Evolutionary conservation across 163 green algal genomes (phyloP), one percentile per base, ranked within the genome.

Genomic region (Trebouxia gelatinosa): DNA sequence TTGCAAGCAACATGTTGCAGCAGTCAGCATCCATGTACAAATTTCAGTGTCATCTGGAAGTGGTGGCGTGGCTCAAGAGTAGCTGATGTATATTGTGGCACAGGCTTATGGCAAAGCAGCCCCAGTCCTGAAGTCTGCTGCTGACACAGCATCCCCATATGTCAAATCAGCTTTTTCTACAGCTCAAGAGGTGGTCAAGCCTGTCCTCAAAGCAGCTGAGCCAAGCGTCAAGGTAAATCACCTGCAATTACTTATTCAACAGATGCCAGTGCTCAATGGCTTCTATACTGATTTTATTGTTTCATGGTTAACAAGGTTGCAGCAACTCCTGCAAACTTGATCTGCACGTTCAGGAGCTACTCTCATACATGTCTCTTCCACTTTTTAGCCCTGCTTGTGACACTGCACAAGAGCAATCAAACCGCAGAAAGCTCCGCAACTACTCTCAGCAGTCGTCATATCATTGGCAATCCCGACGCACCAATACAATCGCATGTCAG

Each of bases 41-140:
- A n/a, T n/a, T n/a, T n/a, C n/a, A n/a, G n/a, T n/a, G n/a, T n/a
- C n/a, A n/a, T n/a, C n/a, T n/a, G n/a, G n/a, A n/a, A n/a, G n/a
- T n/a, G n/a, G n/a, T n/a, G n/a, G n/a, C n/a, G n/a, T n/a, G n/a
- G n/a, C n/a, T n/a, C n/a, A n/a, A n/a, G n/a, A n/a, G n/a, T n/a
- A n/a, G n/a, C n/a, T n/a, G n/a, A n/a, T n/a, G n/a, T n/a, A n/a
- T n/a, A n/a, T n/a, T n/a, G n/a, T 85, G 31, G 2, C 26, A 58
- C 82, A 92, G 88, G 87, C 84, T 37, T 90, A 89, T 61, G 82
- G 88, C 28, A 80, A 87, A 57, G 89, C 87, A 21, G 83, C 88
- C 6, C 92, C 92, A 9, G 85, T 88, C 3, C 80, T 93, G n/a
- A 89, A 93, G 83, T 76, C 85, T 64, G 90, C 82, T 2, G 77